Percentiles rank a stretch among this genome's conserved stretches.
Conservation (phyloP, 805 yeast genomes). For the Ogataea salicorniae region DNA sequence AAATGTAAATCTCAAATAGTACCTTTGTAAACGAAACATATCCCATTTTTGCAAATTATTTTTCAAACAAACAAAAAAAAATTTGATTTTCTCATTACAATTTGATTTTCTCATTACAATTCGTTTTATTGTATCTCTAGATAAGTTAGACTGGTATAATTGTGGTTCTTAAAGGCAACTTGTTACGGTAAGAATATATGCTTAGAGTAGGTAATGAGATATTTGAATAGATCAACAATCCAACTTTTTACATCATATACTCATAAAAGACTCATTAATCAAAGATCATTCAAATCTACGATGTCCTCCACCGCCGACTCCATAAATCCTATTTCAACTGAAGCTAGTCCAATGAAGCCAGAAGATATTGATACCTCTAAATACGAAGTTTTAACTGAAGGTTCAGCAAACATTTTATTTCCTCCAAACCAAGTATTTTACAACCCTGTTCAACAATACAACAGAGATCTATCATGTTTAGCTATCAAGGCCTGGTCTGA, state of each 20-base stretch:
- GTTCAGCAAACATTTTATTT: conserved; percentile 75
- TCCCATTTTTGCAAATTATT: too few relatives aligned
- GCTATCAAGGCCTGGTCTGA: conserved; percentile 86
- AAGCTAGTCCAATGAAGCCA: not conserved
- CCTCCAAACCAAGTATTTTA: conserved; percentile 89
- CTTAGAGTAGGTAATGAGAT: too few relatives aligned
- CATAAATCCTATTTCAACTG: not conserved
- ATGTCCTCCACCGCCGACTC: not conserved
- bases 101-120: too few relatives aligned
- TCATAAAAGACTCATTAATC: not conserved
- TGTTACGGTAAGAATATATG: too few relatives aligned
- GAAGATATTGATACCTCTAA: conserved; percentile 15
- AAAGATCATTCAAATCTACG: not conserved
- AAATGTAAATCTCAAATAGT: too few relatives aligned
- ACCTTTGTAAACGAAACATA: too few relatives aligned
- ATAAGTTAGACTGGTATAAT: too few relatives aligned
- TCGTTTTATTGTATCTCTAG: too few relatives aligned
- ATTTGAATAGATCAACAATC: not conserved
- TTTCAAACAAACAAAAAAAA: too few relatives aligned
- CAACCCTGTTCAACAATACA: conserved; percentile 95
- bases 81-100: too few relatives aligned
- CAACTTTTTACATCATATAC: not conserved
- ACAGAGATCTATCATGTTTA: conserved; percentile 81
- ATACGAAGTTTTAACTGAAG: conserved; percentile 51
- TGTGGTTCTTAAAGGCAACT: too few relatives aligned